These are phyloP conservation scores for Vicia villosa DNA, from an alignment of 306 rosid genomes.

Conservation along the genomic window DNA sequence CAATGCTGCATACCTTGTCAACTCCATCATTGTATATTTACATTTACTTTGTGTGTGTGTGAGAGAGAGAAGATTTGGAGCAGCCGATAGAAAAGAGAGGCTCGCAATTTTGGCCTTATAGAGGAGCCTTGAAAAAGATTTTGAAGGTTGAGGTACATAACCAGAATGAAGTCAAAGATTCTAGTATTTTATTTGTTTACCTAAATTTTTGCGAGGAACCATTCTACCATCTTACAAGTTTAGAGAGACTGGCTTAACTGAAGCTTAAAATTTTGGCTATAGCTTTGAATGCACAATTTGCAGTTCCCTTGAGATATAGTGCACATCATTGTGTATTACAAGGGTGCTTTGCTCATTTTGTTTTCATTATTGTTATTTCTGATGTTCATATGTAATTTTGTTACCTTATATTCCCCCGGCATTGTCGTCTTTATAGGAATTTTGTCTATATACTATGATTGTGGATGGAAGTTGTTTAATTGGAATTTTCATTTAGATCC, in stretches of 20 bases:
- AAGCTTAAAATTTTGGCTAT: slow-evolving; percentile 64
- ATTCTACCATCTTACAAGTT: slow-evolving; percentile 40
- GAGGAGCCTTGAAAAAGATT: slow-evolving; percentile 57
- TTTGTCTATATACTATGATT: slow-evolving; percentile 33
- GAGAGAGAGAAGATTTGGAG: slow-evolving; percentile 42
- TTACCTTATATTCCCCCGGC: slow-evolving; percentile 17
- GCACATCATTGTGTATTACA: slow-evolving; percentile 35
- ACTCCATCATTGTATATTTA: slow-evolving; percentile 50
- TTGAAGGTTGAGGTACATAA: slow-evolving; percentile 47
- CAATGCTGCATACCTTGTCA: slow-evolving; percentile 42
- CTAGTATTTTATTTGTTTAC: slow-evolving; percentile 31
- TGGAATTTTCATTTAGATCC: slow-evolving; percentile 31
- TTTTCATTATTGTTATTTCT: slow-evolving; percentile 15
- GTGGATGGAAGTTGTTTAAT: slow-evolving; percentile 28
- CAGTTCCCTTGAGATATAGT: slow-evolving; percentile 41
- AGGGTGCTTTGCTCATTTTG: slow-evolving; percentile 46
- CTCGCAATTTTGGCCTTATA: slow-evolving; percentile 59
- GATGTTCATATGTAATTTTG: slow-evolving; percentile 47
- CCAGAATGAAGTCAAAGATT: slow-evolving; percentile 49
- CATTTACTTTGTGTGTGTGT: slow-evolving; percentile 34
- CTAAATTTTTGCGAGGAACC: slow-evolving; percentile 46
- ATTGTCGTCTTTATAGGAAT: slow-evolving; percentile 24
- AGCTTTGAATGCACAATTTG: slow-evolving; percentile 51
- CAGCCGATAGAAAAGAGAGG: slow-evolving; percentile 44
- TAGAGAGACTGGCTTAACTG: slow-evolving; percentile 49